Conservation (phyloP, 2,329 filamentous ascomycete species). For the Aureobasidium sp. region DNA sequence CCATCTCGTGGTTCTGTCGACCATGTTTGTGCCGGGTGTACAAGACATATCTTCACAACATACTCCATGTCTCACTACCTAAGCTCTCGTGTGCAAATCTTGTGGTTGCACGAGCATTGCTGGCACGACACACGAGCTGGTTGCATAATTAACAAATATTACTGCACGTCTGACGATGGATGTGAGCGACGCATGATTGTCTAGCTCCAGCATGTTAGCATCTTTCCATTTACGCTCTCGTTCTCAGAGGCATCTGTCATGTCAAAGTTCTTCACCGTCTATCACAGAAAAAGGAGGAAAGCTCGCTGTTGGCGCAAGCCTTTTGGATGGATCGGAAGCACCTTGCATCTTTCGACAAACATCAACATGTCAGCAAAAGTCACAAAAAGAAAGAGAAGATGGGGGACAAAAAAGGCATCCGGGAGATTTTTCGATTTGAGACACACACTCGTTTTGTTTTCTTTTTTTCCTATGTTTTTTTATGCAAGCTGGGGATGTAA, state of each 20-base stretch:
- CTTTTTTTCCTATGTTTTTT: conserved; percentile 8
- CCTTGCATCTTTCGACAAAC: background rate
- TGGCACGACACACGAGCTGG: background rate
- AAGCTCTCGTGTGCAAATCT: background rate
- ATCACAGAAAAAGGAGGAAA: conserved; percentile 9
- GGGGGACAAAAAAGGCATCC: background rate
- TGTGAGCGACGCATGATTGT: background rate
- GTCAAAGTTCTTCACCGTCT: conserved; percentile 8
- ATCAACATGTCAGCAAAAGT: background rate
- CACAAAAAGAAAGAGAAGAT: background rate
- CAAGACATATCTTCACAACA: conserved; percentile 8
- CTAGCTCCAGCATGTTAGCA: conserved; percentile 7
- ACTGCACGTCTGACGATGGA: background rate
- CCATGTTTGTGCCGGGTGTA: conserved; percentile 1
- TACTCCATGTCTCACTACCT: conserved; percentile 10
- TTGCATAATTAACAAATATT: conserved; percentile 1
- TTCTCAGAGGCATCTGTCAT: conserved; percentile 8
- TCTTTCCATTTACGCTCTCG: conserved; percentile 5
- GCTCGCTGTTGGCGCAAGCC: conserved; percentile 6
- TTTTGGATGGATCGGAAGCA: conserved; percentile 4
- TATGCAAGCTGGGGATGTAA: conserved; percentile 4
- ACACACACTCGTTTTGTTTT: background rate
- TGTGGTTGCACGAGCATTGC: background rate
- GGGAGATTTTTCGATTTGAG: conserved; percentile 1
- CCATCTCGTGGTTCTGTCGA: conserved; percentile 2